A percentile compares a stretch with the other conserved stretches of the same genome.
Evolutionary conservation across 345 rosid genomes (phyloP).

Genomic region (Rubroshorea leprosula): DNA sequence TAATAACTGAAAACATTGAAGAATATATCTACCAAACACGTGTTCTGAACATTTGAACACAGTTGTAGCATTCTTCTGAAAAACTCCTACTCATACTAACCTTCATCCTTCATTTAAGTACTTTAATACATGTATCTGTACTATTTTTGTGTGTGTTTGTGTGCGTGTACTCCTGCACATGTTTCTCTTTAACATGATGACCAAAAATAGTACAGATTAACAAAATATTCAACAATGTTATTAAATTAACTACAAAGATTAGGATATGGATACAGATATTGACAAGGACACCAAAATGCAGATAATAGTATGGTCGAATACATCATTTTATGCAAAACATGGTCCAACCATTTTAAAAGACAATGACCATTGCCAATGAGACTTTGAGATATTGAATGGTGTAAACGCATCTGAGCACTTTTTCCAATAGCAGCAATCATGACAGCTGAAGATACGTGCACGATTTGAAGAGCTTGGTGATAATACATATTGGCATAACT

Average conservation of each 20-base stretch:
- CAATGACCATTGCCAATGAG: not conserved
- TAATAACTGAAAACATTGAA: not conserved
- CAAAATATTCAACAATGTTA: not conserved
- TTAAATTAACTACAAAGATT: no score
- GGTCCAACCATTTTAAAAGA: no score
- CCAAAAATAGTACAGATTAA: not conserved
- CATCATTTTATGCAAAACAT: no score
- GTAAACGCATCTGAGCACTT: slow-evolving; percentile 6
- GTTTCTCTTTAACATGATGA: no score
- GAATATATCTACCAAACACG: no score
- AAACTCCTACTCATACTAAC: no score
- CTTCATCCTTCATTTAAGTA: no score
- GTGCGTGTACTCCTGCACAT: no score
- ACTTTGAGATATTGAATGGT: slow-evolving; percentile 3
- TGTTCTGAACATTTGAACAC: not conserved
- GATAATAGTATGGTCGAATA: not conserved
- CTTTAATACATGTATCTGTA: not conserved
- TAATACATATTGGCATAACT: not conserved
- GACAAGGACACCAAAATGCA: not conserved
- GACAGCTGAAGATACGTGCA: slow-evolving; percentile 4
- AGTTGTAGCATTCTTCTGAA: no score
- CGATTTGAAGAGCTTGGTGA: slow-evolving; percentile 5
- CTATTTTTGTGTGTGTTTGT: no score
- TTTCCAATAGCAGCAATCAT: slow-evolving; percentile 2
- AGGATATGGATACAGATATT: not conserved